phyloP scores from a whole-genome alignment of 2,329 filamentous ascomycete genomes.

The Xylaria digitata region DNA sequence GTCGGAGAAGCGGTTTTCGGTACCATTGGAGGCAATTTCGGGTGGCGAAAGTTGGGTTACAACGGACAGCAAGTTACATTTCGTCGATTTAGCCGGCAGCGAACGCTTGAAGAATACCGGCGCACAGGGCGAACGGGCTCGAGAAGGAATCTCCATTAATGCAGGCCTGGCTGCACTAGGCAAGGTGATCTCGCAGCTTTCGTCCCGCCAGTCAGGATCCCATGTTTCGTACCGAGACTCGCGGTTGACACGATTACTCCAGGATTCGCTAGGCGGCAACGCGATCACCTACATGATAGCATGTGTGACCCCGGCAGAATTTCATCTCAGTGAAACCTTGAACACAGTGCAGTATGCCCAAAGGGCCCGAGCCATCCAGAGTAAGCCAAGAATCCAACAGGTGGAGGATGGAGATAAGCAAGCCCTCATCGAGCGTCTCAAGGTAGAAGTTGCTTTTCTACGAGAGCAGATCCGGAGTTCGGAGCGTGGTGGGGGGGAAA shows the following conservation, averaged over 20 bases:
- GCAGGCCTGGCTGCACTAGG: constrained; percentile 92
- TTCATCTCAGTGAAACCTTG: constrained; percentile 95
- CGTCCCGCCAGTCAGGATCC: constrained; percentile 84
- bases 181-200: constrained; percentile 98
- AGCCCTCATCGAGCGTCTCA: constrained; percentile 89
- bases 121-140: constrained; percentile 92
- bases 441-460: constrained; percentile 92
- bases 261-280: constrained; percentile 96
- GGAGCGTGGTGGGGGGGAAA: constrained; percentile 72
- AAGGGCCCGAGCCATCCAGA: constrained; percentile 94
- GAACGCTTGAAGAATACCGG: constrained; percentile 97
- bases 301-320: constrained; percentile 95
- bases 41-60: constrained; percentile 76
- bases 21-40: constrained; percentile 83
- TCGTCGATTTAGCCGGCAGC: constrained; percentile 96
- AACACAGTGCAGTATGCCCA: constrained; percentile 99
- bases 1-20: constrained; percentile 85
- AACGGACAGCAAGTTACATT: constrained; percentile 97
- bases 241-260: constrained; percentile 91
- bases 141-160: constrained; percentile 98
- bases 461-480: constrained; percentile 91
- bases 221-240: constrained; percentile 99
- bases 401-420: constrained; percentile 94
- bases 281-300: constrained; percentile 99
- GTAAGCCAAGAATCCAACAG: constrained; percentile 95